phyloP scores from a whole-genome alignment of 176 grass and related monocot species.

The Phoenix roebelenii region DNA sequence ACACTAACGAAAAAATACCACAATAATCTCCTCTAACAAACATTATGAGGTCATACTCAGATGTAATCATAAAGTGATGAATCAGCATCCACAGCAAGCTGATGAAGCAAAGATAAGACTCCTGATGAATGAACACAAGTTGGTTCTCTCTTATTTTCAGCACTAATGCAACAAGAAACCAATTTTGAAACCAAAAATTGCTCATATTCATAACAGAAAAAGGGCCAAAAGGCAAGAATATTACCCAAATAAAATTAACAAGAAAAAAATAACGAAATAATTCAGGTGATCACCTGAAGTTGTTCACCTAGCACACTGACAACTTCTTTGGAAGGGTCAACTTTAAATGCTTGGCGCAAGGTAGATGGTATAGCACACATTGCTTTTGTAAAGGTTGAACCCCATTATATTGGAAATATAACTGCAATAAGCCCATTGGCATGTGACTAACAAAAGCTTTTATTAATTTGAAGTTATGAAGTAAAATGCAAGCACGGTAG shows the following conservation, averaged over 20 bases:
- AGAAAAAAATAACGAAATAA: slow-evolving; percentile 5
- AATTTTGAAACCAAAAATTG: slow-evolving; percentile 86
- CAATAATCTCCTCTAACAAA: too few species aligned
- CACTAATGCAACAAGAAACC: slow-evolving; percentile 56
- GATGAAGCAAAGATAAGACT: slow-evolving; percentile 67
- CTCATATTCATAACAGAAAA: slow-evolving; percentile 13
- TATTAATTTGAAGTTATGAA: too few species aligned
- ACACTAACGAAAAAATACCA: too few species aligned
- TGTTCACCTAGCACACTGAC: slow-evolving; percentile 57
- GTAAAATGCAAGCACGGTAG: too few species aligned
- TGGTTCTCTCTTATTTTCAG: slow-evolving; percentile 29
- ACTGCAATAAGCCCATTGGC: slow-evolving; percentile 35
- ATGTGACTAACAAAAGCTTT: too few species aligned
- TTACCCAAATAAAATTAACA: not conserved
- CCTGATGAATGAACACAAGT: slow-evolving; percentile 35
- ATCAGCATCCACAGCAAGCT: slow-evolving; percentile 65
- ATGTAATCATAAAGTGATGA: slow-evolving; percentile 77
- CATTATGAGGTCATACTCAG: slow-evolving; percentile 37
- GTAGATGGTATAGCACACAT: slow-evolving; percentile 80
- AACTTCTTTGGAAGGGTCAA: slow-evolving; percentile 41
- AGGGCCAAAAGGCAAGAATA: not conserved
- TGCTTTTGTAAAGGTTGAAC: slow-evolving; percentile 53
- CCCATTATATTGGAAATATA: slow-evolving; percentile 89
- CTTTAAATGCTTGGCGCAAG: slow-evolving; percentile 47
- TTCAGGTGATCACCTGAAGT: slow-evolving; percentile 53